Percentiles rank a stretch among this genome's conserved stretches.
These are phyloP conservation scores for Aspergillus sclerotioniger DNA, from an alignment of 495 filamentous ascomycete species.

Conservation along the genomic window DNA sequence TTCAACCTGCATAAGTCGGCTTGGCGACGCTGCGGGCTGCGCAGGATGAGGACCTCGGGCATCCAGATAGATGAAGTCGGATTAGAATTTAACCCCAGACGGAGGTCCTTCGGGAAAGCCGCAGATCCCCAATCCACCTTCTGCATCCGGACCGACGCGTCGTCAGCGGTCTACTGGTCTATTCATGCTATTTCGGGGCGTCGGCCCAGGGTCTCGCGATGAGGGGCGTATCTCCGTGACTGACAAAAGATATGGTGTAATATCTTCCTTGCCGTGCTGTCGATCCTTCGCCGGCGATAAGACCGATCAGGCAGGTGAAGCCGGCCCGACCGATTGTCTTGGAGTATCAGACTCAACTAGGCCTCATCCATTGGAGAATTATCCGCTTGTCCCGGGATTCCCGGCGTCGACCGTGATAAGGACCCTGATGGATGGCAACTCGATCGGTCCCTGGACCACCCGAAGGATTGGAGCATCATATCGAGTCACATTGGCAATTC, in stretches of 20 bases:
- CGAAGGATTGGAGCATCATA: no score
- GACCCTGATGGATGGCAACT: no score
- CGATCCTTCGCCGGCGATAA: background rate
- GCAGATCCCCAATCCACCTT: background rate
- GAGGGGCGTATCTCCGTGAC: background rate
- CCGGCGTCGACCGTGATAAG: no score
- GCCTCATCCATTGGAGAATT: no score
- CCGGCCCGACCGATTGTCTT: no score
- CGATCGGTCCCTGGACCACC: no score
- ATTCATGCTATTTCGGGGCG: background rate
- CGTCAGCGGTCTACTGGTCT: background rate
- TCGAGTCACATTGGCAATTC: no score
- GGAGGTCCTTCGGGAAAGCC: background rate
- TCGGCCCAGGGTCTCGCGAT: background rate
- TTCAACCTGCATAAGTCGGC: background rate
- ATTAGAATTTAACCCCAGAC: background rate
- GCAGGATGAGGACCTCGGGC: background rate
- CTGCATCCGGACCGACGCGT: background rate
- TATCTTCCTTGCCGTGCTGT: background rate
- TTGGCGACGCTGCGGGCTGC: background rate
- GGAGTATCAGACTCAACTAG: no score
- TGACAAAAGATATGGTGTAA: background rate
- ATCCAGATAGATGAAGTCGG: background rate
- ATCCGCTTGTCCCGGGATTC: no score
- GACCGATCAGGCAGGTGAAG: background rate